Conservation (phyloP, 305 asterid genomes). For the Lippia alba region DNA sequence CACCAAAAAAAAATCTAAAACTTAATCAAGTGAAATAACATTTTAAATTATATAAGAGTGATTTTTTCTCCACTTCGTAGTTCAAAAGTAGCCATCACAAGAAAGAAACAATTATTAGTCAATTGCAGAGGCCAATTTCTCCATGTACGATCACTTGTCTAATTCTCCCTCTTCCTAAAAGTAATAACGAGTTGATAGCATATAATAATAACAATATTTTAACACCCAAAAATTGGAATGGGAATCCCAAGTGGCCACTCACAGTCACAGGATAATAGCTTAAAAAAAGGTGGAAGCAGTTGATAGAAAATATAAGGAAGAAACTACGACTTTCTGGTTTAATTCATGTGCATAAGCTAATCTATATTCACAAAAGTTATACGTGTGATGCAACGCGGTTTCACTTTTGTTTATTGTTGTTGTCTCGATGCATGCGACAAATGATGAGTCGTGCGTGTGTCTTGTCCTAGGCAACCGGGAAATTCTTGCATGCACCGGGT, state of each 20-base stretch:
- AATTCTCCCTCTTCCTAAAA: background rate
- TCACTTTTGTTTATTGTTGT: background rate
- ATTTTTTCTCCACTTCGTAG: too few relatives aligned
- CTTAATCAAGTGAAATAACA: too few relatives aligned
- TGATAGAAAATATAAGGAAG: conserved; percentile 15
- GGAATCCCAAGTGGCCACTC: conserved; percentile 30
- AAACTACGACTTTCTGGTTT: conserved; percentile 19
- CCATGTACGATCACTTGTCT: too few relatives aligned
- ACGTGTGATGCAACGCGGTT: background rate
- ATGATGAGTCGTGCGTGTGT: background rate
- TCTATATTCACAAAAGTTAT: background rate
- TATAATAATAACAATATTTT: background rate
- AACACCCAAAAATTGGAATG: conserved; percentile 14
- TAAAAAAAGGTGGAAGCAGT: conserved; percentile 20
- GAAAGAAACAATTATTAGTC: too few relatives aligned
- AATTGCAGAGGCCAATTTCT: too few relatives aligned
- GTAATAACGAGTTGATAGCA: conserved; percentile 4
- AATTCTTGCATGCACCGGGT: too few relatives aligned
- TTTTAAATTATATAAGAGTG: too few relatives aligned
- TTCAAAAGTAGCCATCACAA: too few relatives aligned
- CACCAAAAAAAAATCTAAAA: too few relatives aligned
- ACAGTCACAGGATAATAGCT: background rate
- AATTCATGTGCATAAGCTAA: background rate
- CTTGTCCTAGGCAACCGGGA: background rate
- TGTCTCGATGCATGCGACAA: background rate